A percentile compares a stretch with the other conserved stretches of the same genome.
Evolutionary conservation across 139 green algal genomes (phyloP).

Genomic region (Pseudopediastrum boryanum): DNA sequence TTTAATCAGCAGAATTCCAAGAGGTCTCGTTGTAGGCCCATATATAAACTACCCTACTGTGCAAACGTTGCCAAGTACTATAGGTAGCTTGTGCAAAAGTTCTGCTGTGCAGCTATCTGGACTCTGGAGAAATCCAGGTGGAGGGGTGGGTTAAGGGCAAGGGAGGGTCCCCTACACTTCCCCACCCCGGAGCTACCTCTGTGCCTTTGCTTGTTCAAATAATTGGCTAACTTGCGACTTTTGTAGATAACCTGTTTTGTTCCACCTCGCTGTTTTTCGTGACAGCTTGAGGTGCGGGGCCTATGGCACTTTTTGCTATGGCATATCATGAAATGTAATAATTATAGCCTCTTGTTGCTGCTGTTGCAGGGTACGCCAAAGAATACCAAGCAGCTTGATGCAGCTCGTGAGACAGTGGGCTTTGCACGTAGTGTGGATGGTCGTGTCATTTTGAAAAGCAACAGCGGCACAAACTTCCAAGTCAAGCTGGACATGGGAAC

Average conservation of each 20-base stretch:
- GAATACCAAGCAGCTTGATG: conserved; percentile 17
- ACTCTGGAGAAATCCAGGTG: too few relatives aligned
- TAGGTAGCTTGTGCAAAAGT: too few relatives aligned
- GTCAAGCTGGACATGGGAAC: conserved; percentile 36
- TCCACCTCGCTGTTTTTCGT: background rate
- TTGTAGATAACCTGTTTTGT: background rate
- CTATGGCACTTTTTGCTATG: background rate
- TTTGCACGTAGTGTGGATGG: conserved; percentile 28
- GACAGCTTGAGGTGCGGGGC: background rate
- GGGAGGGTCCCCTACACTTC: too few relatives aligned
- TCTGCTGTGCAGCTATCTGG: too few relatives aligned
- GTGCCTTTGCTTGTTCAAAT: background rate
- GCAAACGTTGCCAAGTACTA: too few relatives aligned
- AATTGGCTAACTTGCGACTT: background rate
- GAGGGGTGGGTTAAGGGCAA: too few relatives aligned
- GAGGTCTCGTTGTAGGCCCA: background rate
- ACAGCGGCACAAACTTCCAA: conserved; percentile 29
- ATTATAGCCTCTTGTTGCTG: too few relatives aligned
- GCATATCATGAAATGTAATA: too few relatives aligned
- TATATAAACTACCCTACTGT: too few relatives aligned
- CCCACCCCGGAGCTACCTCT: background rate
- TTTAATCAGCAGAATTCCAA: background rate
- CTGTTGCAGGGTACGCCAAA: conserved; percentile 4
- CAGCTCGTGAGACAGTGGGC: conserved; percentile 15
- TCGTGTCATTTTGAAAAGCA: conserved; percentile 21